Percentiles rank a stretch among this genome's conserved stretches.
These are phyloP conservation scores for Strobilomyces confusus DNA, from an alignment of 768 basidiomycete genomes.

Conservation along the genomic window DNA sequence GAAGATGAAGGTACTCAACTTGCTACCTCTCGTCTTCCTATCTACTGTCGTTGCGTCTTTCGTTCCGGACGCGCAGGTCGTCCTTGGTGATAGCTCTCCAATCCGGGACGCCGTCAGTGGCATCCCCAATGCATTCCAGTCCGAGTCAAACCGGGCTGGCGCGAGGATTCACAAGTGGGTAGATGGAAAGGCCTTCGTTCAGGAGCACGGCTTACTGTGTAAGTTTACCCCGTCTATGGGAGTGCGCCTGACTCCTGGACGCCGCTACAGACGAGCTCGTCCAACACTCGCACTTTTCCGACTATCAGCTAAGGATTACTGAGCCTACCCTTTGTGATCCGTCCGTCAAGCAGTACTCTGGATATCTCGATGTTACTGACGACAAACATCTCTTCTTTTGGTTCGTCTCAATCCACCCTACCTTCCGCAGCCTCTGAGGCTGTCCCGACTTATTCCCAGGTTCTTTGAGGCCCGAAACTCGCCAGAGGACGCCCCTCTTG, in stretches of 20 bases:
- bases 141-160: constrained; percentile 39
- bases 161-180: constrained; percentile 57
- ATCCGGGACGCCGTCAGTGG: constrained; percentile 28
- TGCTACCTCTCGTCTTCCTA: constrained; percentile 35
- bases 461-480: constrained; percentile 83
- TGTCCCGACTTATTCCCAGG: constrained; percentile 38
- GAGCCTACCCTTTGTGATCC: constrained; percentile 76
- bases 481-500: constrained; percentile 74
- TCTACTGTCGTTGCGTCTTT: constrained; percentile 36
- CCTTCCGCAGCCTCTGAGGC: background rate
- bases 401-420: constrained; percentile 35
- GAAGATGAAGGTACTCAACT: constrained; percentile 38
- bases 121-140: constrained; percentile 41
- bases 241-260: background rate
- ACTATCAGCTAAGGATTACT: constrained; percentile 57
- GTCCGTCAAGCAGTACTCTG: constrained; percentile 69
- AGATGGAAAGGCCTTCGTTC: constrained; percentile 62
- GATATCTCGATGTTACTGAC: constrained; percentile 78
- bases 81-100: constrained; percentile 34
- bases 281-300: constrained; percentile 46
- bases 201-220: constrained; percentile 73
- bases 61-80: constrained; percentile 41
- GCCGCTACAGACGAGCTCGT: constrained; percentile 54
- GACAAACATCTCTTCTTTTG: constrained; percentile 88
- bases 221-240: constrained; percentile 27